Percentiles rank a stretch among this genome's conserved stretches.
phyloP scores from a whole-genome alignment of 768 basidiomycete genomes.

The Amanita muscaria region DNA sequence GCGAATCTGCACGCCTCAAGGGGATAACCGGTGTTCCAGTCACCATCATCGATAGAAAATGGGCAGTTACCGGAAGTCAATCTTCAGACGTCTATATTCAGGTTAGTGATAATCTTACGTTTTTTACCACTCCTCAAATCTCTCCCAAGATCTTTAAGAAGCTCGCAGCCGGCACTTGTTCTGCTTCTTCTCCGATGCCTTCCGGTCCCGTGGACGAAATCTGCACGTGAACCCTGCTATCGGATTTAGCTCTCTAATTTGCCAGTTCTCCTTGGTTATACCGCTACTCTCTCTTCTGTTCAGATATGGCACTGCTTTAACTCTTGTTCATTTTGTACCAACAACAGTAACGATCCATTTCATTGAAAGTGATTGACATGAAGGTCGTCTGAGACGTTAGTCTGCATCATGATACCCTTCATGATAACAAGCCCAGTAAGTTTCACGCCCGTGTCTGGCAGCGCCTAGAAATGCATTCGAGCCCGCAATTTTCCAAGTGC shows the following conservation, averaged over 20 bases:
- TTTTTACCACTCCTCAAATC: background rate
- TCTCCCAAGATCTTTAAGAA: conserved; percentile 38
- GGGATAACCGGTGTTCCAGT: conserved; percentile 77
- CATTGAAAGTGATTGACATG: no score
- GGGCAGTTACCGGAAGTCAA: conserved; percentile 71
- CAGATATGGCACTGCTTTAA: background rate
- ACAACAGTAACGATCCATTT: background rate
- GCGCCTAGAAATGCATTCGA: no score
- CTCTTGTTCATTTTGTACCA: background rate
- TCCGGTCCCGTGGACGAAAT: conserved; percentile 24
- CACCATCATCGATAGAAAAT: conserved; percentile 70
- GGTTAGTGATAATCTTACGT: conserved; percentile 27
- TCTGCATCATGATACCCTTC: no score
- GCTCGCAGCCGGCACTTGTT: conserved; percentile 31
- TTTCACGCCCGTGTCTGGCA: no score
- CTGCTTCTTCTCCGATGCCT: conserved; percentile 27
- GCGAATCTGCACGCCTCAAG: conserved; percentile 49
- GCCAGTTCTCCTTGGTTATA: background rate
- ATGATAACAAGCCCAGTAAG: no score
- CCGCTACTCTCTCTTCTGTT: background rate
- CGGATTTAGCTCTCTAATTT: conserved; percentile 3
- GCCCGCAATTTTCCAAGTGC: no score
- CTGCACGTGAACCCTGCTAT: conserved; percentile 14
- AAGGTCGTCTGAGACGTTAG: background rate
- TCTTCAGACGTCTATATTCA: conserved; percentile 61